Conservation (phyloP, 2,329 filamentous ascomycete species). For the Trichophyton simii region DNA sequence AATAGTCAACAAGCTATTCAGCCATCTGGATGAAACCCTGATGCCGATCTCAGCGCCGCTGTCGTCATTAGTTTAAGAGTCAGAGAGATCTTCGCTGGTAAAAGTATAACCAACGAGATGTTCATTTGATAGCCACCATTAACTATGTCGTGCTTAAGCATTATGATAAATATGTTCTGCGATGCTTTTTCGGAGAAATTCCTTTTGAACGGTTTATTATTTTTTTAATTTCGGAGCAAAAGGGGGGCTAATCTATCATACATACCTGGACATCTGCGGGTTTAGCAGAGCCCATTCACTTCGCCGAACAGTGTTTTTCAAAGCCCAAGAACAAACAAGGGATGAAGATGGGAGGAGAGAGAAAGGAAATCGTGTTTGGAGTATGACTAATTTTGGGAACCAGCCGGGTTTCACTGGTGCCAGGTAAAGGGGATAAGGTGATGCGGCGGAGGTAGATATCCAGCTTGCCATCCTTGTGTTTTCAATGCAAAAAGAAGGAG, state of each 20-base stretch:
- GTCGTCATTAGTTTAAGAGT: not conserved
- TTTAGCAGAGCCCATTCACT: not conserved
- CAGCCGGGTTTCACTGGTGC: not conserved
- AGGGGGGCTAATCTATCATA: not conserved
- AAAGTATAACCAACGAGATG: too few relatives aligned
- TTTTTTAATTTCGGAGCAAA: not conserved
- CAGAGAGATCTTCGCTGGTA: not conserved
- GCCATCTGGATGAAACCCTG: not conserved
- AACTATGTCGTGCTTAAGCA: not conserved
- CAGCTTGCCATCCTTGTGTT: not conserved
- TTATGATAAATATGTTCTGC: not conserved
- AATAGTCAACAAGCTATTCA: not conserved
- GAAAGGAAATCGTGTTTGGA: not conserved
- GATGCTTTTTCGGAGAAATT: not conserved
- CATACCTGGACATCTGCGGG: not conserved
- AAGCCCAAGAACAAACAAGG: not conserved
- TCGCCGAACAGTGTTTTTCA: not conserved
- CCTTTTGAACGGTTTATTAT: not conserved
- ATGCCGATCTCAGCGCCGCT: not conserved
- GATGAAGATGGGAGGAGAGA: not conserved
- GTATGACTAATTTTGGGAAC: not conserved
- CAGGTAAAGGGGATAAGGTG: not conserved
- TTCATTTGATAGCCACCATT: not conserved
- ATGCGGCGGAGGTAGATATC: not conserved
- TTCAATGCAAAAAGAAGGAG: not conserved